Conservation (phyloP, 768 basidiomycete genomes). For the Boletus eberwhitei region DNA sequence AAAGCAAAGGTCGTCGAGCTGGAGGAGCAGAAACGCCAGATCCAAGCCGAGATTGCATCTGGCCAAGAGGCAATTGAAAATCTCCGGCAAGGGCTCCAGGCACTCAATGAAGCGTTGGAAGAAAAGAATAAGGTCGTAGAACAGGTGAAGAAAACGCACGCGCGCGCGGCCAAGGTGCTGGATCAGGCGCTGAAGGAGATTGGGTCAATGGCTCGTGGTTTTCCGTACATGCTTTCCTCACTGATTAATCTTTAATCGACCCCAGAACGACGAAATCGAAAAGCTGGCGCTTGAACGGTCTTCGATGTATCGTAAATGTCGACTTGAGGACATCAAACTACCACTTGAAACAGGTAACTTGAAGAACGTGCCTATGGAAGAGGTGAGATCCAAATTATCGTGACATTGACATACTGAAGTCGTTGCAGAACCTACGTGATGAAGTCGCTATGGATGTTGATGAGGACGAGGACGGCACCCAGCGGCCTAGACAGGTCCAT, state of each 20-base stretch:
- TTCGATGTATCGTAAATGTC: slow-evolving; percentile 84
- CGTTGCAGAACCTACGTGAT: slow-evolving; percentile 68
- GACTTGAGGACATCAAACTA: slow-evolving; percentile 86
- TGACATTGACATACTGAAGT: slow-evolving; percentile 2
- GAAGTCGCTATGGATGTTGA: slow-evolving; percentile 93
- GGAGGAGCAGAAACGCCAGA: slow-evolving; percentile 49
- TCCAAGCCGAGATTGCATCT: slow-evolving; percentile 57
- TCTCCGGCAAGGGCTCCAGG: slow-evolving; percentile 60
- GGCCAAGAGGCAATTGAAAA: slow-evolving; percentile 52
- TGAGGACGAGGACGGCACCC: slow-evolving; percentile 79
- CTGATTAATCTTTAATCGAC: slow-evolving; percentile 1
- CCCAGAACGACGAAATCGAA: slow-evolving; percentile 86
- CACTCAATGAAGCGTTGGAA: slow-evolving; percentile 61
- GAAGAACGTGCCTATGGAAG: slow-evolving; percentile 91
- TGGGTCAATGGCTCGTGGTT: slow-evolving; percentile 57
- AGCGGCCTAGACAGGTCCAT: slow-evolving; percentile 64
- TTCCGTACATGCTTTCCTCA: slow-evolving; percentile 21
- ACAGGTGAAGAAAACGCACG: slow-evolving; percentile 65
- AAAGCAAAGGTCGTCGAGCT: slow-evolving; percentile 50
- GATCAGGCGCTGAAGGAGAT: slow-evolving; percentile 93
- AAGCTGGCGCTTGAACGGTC: slow-evolving; percentile 83
- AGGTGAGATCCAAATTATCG: slow-evolving; percentile 47
- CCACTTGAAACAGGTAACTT: slow-evolving; percentile 75
- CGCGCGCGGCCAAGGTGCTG: slow-evolving; percentile 68
- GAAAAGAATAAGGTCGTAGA: slow-evolving; percentile 74